These are phyloP conservation scores for Crithidia sp. DNA, from an alignment of 208 protist species.

Conservation along the genomic window DNA sequence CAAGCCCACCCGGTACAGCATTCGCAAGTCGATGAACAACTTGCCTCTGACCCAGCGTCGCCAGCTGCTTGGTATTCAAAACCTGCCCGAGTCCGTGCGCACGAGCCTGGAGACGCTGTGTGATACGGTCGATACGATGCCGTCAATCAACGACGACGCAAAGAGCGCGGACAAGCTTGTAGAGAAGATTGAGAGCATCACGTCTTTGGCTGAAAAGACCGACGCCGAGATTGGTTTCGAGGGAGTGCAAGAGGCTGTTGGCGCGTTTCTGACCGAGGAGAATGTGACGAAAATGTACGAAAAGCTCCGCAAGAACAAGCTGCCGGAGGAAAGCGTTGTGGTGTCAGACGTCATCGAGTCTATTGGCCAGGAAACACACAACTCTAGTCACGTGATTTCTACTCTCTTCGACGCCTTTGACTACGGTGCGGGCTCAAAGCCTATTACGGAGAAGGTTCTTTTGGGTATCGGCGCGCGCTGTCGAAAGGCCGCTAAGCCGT, in stretches of 20 bases:
- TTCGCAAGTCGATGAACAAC: slow-evolving; percentile 85
- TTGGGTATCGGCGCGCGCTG: slow-evolving; percentile 86
- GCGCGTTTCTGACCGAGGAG: slow-evolving; percentile 77
- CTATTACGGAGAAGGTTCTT: slow-evolving; percentile 79
- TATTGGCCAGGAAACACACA: slow-evolving; percentile 84
- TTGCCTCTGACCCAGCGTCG: slow-evolving; percentile 82
- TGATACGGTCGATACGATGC: slow-evolving; percentile 76
- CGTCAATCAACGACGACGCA: slow-evolving; percentile 57
- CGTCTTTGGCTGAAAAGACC: slow-evolving; percentile 75
- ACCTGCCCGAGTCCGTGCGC: slow-evolving; percentile 81
- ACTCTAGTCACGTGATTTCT: slow-evolving; percentile 88
- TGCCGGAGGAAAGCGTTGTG: slow-evolving; percentile 74
- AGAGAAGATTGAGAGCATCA: slow-evolving; percentile 81
- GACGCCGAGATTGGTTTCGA: slow-evolving; percentile 79
- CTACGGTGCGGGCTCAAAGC: slow-evolving; percentile 80
- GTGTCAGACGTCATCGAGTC: slow-evolving; percentile 87
- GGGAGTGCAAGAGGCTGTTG: slow-evolving; percentile 66
- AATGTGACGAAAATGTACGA: slow-evolving; percentile 85
- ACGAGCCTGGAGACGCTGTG: slow-evolving; percentile 85
- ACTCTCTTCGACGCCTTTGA: slow-evolving; percentile 91
- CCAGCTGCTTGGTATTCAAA: slow-evolving; percentile 89
- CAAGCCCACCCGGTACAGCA: slow-evolving; percentile 85
- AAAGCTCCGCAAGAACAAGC: slow-evolving; percentile 76
- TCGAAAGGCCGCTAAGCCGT: slow-evolving; percentile 48
- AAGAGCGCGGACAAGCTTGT: slow-evolving; percentile 76